Base-by-base conservation (phyloP, 345 rosid species). In the Linum lewisii region DNA sequence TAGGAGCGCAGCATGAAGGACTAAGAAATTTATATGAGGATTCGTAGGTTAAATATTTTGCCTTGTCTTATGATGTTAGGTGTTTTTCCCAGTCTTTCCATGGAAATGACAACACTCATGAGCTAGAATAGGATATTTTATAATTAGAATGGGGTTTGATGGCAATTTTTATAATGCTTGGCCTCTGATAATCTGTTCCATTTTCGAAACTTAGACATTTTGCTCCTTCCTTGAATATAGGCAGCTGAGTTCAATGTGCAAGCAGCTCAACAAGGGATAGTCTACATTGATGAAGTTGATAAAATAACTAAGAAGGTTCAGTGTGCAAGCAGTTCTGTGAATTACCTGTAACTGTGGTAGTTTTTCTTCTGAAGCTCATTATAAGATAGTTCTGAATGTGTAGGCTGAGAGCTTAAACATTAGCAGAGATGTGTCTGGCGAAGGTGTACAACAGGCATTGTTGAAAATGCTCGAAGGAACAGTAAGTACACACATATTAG, bases 381-480 rank as follows among this genome's bases (percentile, higher is more conserved):
- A 8, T 23, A 26, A 38, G 13, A 18, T 57, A 24, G 16, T 52
- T 24, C 50, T 60, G 16, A 15, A 66, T 71, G 52, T 79, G 71
- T 87, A 92, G 96, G 95, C 87, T 62, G 98, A 92, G 79, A 85
- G 95, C 79, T 71, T 88, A 66, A 86, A 92, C 78, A 75, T 92
- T 69, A 88, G 90, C 77, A 77, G 96, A 67, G 98, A 92, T 81
- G 98, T 92, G 53, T 92, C 98, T 58, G 98, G 98, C 3, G 98
- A 92, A 75, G 98, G 98, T 66, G 98, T 92, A 50, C 98, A 92
- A 67, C 98, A 92, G 66, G 98, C 93, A 61, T 80, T 92, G 54
- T 72, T 92, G 75, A 92, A 92, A 67, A 86, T 92, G 88, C 79
- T 92, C 49, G 98, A 92, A 79, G 96, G 96, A 83, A 92, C 94